Evolutionary conservation across 257 asterid species (phyloP), one percentile per base, ranked within the genome.

Genomic region (Cruciata laevipes): DNA sequence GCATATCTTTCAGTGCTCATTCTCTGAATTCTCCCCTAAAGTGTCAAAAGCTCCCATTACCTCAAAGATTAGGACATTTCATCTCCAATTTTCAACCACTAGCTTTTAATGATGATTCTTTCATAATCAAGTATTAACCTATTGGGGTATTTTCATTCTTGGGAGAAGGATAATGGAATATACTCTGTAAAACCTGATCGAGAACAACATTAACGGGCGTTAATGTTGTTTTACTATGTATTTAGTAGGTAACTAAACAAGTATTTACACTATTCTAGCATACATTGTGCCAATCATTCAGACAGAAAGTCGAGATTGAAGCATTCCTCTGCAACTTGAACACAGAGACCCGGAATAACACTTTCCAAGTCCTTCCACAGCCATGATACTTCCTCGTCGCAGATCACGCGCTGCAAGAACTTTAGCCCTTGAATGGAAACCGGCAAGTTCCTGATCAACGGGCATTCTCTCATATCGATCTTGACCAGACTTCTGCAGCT

Each of bases 381-480:
- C 79, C 82, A 80, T 16, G 87, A 81, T 58, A 84, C 79, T 73
- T 84, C 96, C 65, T 89, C 92, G 5, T 89, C 96, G 30, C 96
- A 91, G 10, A 91, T 63, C n/a, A 91, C 90, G 5, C 91, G 77
- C 13, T 80, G 74, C 51, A 91, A 62, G 2, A 79, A 79, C 42
- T 49, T 71, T 75, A 91, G 62, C 17, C 38, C 33, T 23, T 24
- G 68, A 60, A 83, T 78, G 0, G 95, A 81, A n/a, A n/a, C 62
- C 0, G 98, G 98, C 78, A 91, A 70, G 24, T 71, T 76, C 72
- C 69, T 79, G 27, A 89, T 69, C 73, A 71, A 76, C 7, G 89
- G 83, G 63, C 98, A 91, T 81, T 84, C 98, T 63, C 90, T 84
- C 98, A 91, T 91, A 68, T 91, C 96, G 35, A 89, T 89, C 80